These are phyloP conservation scores for Ogataea chonburiensis DNA, from an alignment of 805 yeast genomes.

Conservation along the genomic window DNA sequence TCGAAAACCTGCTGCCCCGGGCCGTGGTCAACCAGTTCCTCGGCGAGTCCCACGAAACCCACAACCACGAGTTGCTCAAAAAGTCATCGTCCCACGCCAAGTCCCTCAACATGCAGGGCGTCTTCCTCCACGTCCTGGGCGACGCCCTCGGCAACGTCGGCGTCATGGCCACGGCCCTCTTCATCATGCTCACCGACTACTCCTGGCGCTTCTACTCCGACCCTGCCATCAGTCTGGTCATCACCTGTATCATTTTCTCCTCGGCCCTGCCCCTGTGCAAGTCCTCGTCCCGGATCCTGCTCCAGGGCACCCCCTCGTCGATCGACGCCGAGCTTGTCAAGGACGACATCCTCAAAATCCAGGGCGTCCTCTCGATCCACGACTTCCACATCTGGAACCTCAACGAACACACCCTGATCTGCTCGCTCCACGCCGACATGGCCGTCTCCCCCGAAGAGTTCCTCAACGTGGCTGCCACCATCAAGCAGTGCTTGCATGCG, in stretches of 20 bases:
- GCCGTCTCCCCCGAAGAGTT: constrained; percentile 64
- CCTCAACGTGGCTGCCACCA: constrained; percentile 66
- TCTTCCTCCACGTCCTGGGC: constrained; percentile 90
- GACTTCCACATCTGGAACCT: constrained; percentile 97
- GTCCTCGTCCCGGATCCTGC: constrained; percentile 78
- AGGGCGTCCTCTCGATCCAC: constrained; percentile 81
- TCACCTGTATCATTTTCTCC: constrained; percentile 84
- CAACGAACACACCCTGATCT: constrained; percentile 81
- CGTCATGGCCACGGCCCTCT: constrained; percentile 83
- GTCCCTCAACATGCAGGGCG: constrained; percentile 97
- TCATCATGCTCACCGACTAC: constrained; percentile 91
- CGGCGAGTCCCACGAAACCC: constrained; percentile 21
- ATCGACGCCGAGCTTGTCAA: constrained; percentile 74
- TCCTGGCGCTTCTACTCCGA: constrained; percentile 86
- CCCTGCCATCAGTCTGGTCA: constrained; percentile 80
- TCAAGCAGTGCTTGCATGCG: constrained; percentile 74
- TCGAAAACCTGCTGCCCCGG: constrained; percentile 30
- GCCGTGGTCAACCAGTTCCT: constrained; percentile 21
- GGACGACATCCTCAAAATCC: constrained; percentile 61
- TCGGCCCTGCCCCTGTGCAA: constrained; percentile 89
- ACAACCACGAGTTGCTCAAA: constrained; percentile 27
- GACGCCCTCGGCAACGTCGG: constrained; percentile 96
- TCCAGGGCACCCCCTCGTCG: constrained; percentile 91
- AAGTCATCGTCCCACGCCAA: constrained; percentile 33
- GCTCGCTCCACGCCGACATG: constrained; percentile 85